Base-by-base conservation (phyloP, 2,329 filamentous ascomycete genomes). In the Aspergillus alliaceus region DNA sequence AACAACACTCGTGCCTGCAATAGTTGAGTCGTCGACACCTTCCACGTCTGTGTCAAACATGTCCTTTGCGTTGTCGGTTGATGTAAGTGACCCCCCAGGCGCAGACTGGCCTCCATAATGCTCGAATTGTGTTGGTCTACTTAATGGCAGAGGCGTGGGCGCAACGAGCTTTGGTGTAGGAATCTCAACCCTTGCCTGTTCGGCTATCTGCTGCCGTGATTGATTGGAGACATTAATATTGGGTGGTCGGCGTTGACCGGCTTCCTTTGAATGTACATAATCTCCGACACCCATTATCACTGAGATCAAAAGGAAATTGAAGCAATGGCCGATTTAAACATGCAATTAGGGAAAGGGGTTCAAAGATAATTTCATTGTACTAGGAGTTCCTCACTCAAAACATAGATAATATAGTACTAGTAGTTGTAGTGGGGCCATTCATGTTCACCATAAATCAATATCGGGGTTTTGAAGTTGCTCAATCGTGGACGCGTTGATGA, bases 21-120 rank as follows among this genome's bases (percentile, higher is more conserved):
- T 70, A 6, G 75, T 77, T 3, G 75, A 77, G 59, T 78, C 75
- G 65, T 78, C 75, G 9, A 77, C 64, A 11, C 70, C 75, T 56
- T 78, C 75, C 8, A 77, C 73, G 59, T 78, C 75, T 5, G 75
- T 78, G 58, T 78, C 75, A 59, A 78, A 78, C 58, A 70, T 65
- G 57, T 77, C 74, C 31, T 65, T 65, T 50, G 47, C 58, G 51
- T 62, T 61, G 37, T 63, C 60, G 29, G 53, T 51, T 31, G 56
- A 48, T 22, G 52, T 58, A 32, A 64, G 61, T 51, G 64, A 59
- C 20, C 57, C 24, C 14, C 40, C 40, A 2, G 40, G 24, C 8
- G 24, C 40, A 27, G 40, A 24, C 12, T 12, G 56, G 39, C 60
- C 54, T 51, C 62, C 56, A 53, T 60, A 61, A 27, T 62, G 62